Base-by-base conservation (phyloP, 257 asterid genomes). In the Solanum chilense region DNA sequence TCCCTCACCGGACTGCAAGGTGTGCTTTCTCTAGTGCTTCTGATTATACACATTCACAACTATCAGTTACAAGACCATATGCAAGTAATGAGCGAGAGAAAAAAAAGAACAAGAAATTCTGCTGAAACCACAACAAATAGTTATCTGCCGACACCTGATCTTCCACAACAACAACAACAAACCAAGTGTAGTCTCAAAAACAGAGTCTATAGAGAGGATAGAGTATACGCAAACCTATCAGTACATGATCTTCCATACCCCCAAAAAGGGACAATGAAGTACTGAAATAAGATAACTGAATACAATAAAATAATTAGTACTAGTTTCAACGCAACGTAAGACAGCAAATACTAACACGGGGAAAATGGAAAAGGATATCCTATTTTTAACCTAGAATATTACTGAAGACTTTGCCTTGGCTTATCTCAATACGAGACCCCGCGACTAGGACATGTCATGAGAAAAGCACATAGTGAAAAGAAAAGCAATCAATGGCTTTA, bases 21-120 rank as follows among this genome's bases (percentile, higher is more conserved):
- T 14, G 96, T 93, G 88, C 92, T 93, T 88, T 94, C 97, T 86
- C 98, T 90, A 47, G 94, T 91, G 88, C 93, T 86, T 92, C 96
- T 93, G 92, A 92, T 90, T 33, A 64, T 86, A 70, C 27, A 77
- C 71, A 58, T 29, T 75, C n/a, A 68, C 42, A 56, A 83, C 27
- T 68, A 5, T 35, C 21, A 14, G 58, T 6, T 71, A 18, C 25
- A 47, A n/a, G 35, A 23, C 33, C 85, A 27, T 42, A 78, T 74
- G 47, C 82, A 74, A 74, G 52, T 74, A 74, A 8, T 27, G 39
- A 27, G 16, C 20, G 9, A 45, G 41, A 45, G 62, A 45, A 16
- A 6, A 52, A 52, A 41, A 52, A 52, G 15, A 44, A 9, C 3
- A 78, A 27, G 42, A 80, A 18, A 80, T 47, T 80, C 37, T 80